phyloP scores from a whole-genome alignment of 352 stramenopile genomes.

The Ophiocytium majus region DNA sequence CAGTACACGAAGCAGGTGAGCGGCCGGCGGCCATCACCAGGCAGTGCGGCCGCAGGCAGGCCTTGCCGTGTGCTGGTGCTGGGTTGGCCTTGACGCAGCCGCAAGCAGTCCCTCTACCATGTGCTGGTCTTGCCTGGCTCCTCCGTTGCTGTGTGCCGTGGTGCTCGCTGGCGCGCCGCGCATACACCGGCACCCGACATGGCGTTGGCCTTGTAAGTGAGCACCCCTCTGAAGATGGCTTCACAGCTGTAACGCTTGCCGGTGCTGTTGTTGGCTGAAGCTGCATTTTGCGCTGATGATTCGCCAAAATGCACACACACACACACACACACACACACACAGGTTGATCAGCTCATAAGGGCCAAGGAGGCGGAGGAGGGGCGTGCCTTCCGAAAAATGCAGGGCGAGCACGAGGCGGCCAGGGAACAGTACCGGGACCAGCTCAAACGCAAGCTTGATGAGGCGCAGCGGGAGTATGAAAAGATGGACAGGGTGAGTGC shows the following conservation, averaged over 20 bases:
- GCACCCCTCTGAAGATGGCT: neutral
- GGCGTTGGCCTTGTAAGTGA: neutral
- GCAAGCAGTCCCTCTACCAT: neutral
- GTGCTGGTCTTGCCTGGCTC: neutral
- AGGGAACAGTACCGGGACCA: constrained; percentile 37
- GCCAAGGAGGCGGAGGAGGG: constrained; percentile 36
- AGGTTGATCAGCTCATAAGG: neutral
- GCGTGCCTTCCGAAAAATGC: constrained; percentile 29
- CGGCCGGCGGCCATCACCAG: neutral
- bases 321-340: too few relatives aligned
- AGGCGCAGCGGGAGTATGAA: neutral
- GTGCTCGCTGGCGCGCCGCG: too few relatives aligned
- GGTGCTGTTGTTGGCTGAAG: neutral
- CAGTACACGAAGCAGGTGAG: constrained; percentile 29
- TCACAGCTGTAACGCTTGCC: neutral
- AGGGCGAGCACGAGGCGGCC: constrained; percentile 38
- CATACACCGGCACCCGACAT: too few relatives aligned
- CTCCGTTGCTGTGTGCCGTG: neutral
- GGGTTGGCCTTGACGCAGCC: neutral
- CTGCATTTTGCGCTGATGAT: neutral
- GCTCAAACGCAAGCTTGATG: neutral
- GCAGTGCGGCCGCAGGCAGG: neutral
- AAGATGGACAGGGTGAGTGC: neutral
- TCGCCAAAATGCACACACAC: neutral
- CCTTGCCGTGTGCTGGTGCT: too few relatives aligned